Evolutionary conservation across 805 yeast genomes (phyloP).

Genomic region (Maudiozyma pseudohumilis): DNA sequence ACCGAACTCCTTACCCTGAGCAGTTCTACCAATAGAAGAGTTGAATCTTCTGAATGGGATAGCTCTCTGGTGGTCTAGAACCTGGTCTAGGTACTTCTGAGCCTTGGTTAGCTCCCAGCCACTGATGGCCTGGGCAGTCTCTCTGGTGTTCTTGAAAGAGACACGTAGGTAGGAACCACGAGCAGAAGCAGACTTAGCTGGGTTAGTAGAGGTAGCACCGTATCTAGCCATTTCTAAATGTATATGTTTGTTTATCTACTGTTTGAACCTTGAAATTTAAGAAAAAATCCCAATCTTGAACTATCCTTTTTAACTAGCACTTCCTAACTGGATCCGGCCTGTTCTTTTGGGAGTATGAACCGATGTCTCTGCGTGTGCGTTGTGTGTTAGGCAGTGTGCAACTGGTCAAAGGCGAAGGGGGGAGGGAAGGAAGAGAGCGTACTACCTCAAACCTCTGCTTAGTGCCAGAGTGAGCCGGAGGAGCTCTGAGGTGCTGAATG

Average conservation of each 20-base stretch:
- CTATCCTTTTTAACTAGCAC: no score
- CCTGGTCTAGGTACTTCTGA: constrained; percentile 90
- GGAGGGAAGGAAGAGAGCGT: no score
- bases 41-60: constrained; percentile 98
- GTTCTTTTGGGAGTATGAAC: no score
- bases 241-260: constrained; percentile 1
- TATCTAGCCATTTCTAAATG: constrained; percentile 90
- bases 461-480: no score
- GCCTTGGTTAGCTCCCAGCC: constrained; percentile 98
- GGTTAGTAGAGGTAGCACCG: constrained; percentile 98
- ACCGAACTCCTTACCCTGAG: constrained; percentile 99
- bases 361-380: no score
- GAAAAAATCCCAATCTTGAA: no score
- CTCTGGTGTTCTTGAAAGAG: constrained; percentile 99
- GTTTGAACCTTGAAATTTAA: no score
- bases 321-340: no score
- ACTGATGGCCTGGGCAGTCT: constrained; percentile 94
- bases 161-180: constrained; percentile 99
- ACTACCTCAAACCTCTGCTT: no score
- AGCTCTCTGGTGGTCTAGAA: constrained; percentile 96
- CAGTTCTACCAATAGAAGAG: constrained; percentile 96
- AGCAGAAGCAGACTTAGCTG: constrained; percentile 98
- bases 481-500: no score
- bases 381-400: no score
- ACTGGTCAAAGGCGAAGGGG: no score